Conservation (phyloP, 2,329 filamentous ascomycete species). For the Simplicillium aogashimaense region DNA sequence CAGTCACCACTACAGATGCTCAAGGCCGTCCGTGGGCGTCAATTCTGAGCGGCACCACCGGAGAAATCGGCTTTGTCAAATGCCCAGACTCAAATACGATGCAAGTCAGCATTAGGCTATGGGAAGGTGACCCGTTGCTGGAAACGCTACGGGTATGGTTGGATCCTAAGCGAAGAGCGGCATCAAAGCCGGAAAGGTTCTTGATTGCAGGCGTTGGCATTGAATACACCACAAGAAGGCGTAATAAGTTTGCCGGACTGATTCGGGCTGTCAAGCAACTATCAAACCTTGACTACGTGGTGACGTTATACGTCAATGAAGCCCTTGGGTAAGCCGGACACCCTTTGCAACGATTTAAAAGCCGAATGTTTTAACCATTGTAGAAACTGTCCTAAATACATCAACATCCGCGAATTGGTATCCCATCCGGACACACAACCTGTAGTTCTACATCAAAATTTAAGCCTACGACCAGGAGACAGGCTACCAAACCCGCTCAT, state of each 20-base stretch:
- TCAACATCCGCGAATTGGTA: constrained; percentile 1
- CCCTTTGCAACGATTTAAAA: no score
- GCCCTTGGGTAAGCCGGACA: not conserved
- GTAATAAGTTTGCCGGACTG: constrained; percentile 1
- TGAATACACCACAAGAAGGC: not conserved
- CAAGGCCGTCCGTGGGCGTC: not conserved
- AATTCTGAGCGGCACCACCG: not conserved
- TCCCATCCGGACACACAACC: not conserved
- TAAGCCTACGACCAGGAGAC: not conserved
- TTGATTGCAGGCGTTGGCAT: constrained; percentile 1
- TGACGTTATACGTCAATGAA: not conserved
- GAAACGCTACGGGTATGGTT: not conserved
- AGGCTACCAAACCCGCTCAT: not conserved
- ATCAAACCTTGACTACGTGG: not conserved
- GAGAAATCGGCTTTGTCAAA: not conserved
- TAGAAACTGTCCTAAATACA: constrained; percentile 2
- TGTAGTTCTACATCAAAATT: not conserved
- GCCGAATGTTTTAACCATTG: no score
- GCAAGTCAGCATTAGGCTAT: not conserved
- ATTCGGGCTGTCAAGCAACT: not conserved
- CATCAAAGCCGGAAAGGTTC: not conserved
- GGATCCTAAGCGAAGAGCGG: not conserved
- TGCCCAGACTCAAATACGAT: not conserved
- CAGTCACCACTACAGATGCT: not conserved
- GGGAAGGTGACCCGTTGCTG: not conserved